Percentiles rank a stretch among this genome's conserved stretches.
phyloP scores from a whole-genome alignment of 2,329 filamentous ascomycete genomes.

The Dactylellina leptospora region DNA sequence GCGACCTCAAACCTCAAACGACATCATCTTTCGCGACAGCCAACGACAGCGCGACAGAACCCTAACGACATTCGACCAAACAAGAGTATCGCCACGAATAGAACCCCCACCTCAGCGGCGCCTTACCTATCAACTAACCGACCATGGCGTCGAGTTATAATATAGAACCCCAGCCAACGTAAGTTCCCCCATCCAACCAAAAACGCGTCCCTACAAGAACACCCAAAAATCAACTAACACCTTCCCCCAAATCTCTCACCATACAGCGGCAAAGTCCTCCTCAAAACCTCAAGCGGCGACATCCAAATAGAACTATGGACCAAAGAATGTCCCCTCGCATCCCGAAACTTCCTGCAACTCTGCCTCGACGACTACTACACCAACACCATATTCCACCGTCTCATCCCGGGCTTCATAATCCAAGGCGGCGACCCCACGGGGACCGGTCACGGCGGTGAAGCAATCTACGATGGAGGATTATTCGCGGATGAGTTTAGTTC shows the following conservation, averaged over 20 bases:
- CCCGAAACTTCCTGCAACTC: conserved; percentile 94
- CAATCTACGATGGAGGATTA: conserved; percentile 86
- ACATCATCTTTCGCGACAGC: conserved; percentile 4
- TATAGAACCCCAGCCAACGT: conserved; percentile 51
- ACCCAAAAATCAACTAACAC: not conserved
- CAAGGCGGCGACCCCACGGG: conserved; percentile 95
- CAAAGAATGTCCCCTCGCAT: conserved; percentile 88
- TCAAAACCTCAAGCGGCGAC: conserved; percentile 89
- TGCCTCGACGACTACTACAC: conserved; percentile 96
- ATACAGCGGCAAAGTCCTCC: conserved; percentile 77
- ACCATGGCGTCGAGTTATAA: conserved; percentile 49
- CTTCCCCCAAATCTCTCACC: not conserved
- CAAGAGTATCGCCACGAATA: too few relatives aligned
- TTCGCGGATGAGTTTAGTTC: conserved; percentile 90
- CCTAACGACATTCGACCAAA: too few relatives aligned
- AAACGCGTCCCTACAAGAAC: conserved; percentile 4
- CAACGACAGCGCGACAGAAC: too few relatives aligned
- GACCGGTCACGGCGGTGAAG: conserved; percentile 89
- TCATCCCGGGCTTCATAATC: conserved; percentile 89
- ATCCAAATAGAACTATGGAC: conserved; percentile 92
- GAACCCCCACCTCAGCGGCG: too few relatives aligned
- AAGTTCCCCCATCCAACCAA: not conserved
- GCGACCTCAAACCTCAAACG: not conserved
- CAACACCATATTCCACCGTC: conserved; percentile 89
- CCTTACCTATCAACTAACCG: too few relatives aligned